A percentile compares a stretch with the other conserved stretches of the same genome.
Evolutionary conservation across 208 protist genomes (phyloP).

Genomic region (Leishmania major): DNA sequence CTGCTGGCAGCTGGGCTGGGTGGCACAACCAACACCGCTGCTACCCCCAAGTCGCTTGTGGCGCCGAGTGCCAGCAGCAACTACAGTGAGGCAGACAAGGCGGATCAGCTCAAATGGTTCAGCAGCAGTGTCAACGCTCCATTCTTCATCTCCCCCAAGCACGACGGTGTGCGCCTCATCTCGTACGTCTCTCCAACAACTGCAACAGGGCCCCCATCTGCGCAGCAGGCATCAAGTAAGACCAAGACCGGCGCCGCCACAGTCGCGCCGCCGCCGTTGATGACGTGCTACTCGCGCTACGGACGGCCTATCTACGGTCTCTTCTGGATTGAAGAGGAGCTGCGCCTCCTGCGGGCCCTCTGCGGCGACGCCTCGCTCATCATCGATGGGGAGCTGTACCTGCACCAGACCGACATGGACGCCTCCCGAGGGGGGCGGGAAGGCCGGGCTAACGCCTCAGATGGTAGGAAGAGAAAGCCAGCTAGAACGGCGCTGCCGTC

Average conservation of each 20-base stretch:
- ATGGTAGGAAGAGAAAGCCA: conserved; percentile 1
- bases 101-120: conserved; percentile 43
- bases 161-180: conserved; percentile 84
- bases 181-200: conserved; percentile 50
- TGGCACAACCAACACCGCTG: background rate
- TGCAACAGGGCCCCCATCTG: background rate
- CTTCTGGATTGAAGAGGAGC: conserved; percentile 87
- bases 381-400: conserved; percentile 88
- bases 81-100: background rate
- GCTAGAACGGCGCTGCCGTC: background rate
- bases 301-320: conserved; percentile 78
- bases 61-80: background rate
- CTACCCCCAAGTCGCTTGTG: background rate
- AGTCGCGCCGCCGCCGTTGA: background rate
- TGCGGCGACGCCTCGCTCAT: conserved; percentile 67
- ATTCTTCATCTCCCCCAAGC: conserved; percentile 90
- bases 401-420: conserved; percentile 46
- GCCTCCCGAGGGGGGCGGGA: background rate
- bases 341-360: conserved; percentile 66
- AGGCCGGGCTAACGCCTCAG: background rate
- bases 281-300: conserved; percentile 82
- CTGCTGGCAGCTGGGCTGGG: conserved; percentile 16
- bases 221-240: background rate
- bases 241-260: background rate
- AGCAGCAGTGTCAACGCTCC: conserved; percentile 19